Percentiles rank a stretch among this genome's conserved stretches.
Evolutionary conservation across 371 early-diverging fungal genomes (phyloP).

Genomic region (Lichtheimia corymbifera): DNA sequence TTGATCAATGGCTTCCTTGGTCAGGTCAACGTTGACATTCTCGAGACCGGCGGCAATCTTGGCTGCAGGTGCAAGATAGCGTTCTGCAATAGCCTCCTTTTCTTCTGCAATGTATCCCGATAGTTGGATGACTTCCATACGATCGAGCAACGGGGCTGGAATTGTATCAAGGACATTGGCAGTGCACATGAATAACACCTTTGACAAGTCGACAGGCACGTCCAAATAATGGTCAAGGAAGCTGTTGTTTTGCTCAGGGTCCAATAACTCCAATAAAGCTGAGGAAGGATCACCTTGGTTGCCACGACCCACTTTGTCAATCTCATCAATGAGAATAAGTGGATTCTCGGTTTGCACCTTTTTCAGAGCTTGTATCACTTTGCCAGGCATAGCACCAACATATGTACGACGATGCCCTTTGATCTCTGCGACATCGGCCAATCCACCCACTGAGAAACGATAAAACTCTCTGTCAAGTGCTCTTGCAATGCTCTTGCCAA

Average conservation of each 20-base stretch:
- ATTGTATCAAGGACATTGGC: slow-evolving; percentile 96
- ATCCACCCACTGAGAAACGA: slow-evolving; percentile 95
- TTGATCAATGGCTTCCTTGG: slow-evolving; percentile 75
- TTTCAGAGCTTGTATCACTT: slow-evolving; percentile 96
- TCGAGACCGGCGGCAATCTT: slow-evolving; percentile 80
- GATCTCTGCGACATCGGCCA: slow-evolving; percentile 97
- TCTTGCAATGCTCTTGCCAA: slow-evolving; percentile 95
- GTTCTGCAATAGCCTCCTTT: slow-evolving; percentile 91
- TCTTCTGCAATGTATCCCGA: slow-evolving; percentile 97
- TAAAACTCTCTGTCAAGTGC: slow-evolving; percentile 93
- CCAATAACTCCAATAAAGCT: slow-evolving; percentile 93
- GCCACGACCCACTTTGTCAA: slow-evolving; percentile 95
- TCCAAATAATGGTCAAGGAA: slow-evolving; percentile 99
- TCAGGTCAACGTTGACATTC: slow-evolving; percentile 69
- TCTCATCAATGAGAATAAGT: slow-evolving; percentile 95
- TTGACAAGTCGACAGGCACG: slow-evolving; percentile 94
- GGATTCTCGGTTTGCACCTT: slow-evolving; percentile 98
- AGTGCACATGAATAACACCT: slow-evolving; percentile 97
- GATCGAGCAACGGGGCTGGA: slow-evolving; percentile 94
- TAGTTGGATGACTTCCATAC: slow-evolving; percentile 96
- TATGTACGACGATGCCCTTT: slow-evolving; percentile 98
- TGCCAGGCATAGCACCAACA: slow-evolving; percentile 99
- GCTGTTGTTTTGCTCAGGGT: slow-evolving; percentile 94
- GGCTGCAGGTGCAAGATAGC: slow-evolving; percentile 86
- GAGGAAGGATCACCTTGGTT: slow-evolving; percentile 97